Percentiles rank a stretch among this genome's conserved stretches.
Conservation (phyloP, 805 yeast genomes). For the Pichia exigua region DNA sequence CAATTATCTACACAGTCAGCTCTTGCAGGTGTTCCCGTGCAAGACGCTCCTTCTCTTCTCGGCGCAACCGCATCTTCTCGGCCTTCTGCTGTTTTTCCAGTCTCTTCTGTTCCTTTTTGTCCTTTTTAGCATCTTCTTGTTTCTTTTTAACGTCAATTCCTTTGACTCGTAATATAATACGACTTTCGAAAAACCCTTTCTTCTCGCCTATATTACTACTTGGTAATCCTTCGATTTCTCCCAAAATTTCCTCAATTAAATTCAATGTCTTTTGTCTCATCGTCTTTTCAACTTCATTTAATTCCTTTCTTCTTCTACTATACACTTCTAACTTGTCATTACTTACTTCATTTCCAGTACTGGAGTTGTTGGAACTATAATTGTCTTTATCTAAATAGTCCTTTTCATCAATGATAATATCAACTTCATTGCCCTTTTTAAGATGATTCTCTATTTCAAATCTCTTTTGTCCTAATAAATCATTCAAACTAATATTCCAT, state of each 20-base stretch:
- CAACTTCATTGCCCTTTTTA: constrained; percentile 36
- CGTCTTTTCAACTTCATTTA: constrained; percentile 27
- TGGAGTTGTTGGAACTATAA: not conserved
- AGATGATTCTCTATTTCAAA: constrained; percentile 40
- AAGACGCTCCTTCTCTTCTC: constrained; percentile 15
- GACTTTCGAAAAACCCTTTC: constrained; percentile 16
- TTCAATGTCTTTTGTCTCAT: constrained; percentile 29
- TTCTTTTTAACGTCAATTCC: constrained; percentile 4
- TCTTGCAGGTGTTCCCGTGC: constrained; percentile 8
- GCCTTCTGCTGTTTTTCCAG: constrained; percentile 28
- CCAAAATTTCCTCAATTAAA: constrained; percentile 17
- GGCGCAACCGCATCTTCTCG: constrained; percentile 23
- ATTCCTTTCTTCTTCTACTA: not conserved
- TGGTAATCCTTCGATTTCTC: constrained; percentile 21
- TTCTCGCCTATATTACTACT: constrained; percentile 16
- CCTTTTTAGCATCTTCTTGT: constrained; percentile 16
- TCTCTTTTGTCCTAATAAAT: constrained; percentile 44
- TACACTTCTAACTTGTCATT: not conserved
- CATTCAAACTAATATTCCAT: constrained; percentile 51
- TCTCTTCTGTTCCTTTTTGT: constrained; percentile 26
- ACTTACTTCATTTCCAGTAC: not conserved
- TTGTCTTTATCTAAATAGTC: constrained; percentile 19
- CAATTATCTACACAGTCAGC: not conserved
- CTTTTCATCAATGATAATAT: constrained; percentile 35
- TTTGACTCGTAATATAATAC: constrained; percentile 15